Base-by-base conservation (phyloP, 495 filamentous ascomycete genomes). In the Penicillium simplicissimum region DNA sequence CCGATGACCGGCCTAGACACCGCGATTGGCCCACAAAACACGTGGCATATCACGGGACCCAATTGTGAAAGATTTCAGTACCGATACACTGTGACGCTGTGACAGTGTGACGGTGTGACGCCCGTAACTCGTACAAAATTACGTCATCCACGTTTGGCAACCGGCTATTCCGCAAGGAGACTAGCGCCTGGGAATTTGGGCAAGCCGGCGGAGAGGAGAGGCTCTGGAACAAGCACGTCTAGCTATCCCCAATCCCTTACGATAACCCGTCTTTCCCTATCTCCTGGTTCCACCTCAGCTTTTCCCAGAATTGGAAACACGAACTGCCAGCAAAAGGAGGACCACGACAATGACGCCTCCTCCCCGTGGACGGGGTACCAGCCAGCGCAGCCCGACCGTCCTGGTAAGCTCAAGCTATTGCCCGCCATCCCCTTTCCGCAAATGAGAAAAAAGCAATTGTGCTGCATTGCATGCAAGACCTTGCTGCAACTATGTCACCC, bases 341-440 rank as follows among this genome's bases (percentile, higher is more conserved):
- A 33, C 17, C 43, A 33, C 54, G 17, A 60, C 42, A 52, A 80
- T 76, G 74, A 71, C 73, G 35, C 70, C 71, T 45, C 74, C 76
- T 10, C 60, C 73, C 35, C 71, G 71, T 60, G 76, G 75, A 37
- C 70, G 75, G 36, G 74, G 71, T 28, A 68, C 71, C n/a, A 73
- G 67, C 58, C 84, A 84, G 65, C 74, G 83, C 54, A 82, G 80
- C 55, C 84, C 84, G 48, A 81, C 82, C 57, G 82, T 86, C 43
- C 69, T 87, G 67, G 83, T 86, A 73, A 45, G 76, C 64, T n/a
- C 17, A 28, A 23, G 25, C 42, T 36, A 52, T 52, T 52, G 9
- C 23, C 51, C 37, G 19, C 15, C 19, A 21, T 10, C 21, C 11
- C 6, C 34, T 11, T n/a, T 21, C 45, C 19, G 15, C 8, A 31